Conservation (phyloP, 805 yeast genomes). For the Yarrowia sp. region DNA sequence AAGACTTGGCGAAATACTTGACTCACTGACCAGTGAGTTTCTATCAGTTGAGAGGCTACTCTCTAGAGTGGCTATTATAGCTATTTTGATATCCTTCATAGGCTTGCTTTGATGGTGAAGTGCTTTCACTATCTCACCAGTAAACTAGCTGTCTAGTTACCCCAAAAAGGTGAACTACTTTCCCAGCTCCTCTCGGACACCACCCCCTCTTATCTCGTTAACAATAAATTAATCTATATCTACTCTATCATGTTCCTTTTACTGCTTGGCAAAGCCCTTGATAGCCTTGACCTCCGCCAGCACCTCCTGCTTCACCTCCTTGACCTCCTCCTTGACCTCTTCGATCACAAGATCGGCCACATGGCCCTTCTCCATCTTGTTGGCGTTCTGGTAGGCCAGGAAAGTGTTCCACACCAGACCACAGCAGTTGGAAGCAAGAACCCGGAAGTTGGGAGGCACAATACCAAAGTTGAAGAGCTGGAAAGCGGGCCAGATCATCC, state of each 20-base stretch:
- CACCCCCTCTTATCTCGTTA: no score
- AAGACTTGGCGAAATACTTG: no score
- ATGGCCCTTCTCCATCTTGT: conserved; percentile 20
- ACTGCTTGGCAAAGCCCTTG: conserved; percentile 16
- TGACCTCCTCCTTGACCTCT: conserved; percentile 20
- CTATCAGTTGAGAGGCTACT: no score
- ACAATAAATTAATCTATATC: conserved; percentile 28
- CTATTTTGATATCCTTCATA: no score
- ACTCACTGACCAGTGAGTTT: no score
- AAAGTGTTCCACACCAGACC: conserved; percentile 87
- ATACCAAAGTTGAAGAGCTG: conserved; percentile 75
- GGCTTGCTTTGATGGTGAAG: no score
- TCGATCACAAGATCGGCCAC: conserved; percentile 1
- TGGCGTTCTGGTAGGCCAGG: conserved; percentile 54
- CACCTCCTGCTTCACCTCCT: conserved; percentile 29
- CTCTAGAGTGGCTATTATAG: no score
- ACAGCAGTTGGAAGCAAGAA: conserved; percentile 71
- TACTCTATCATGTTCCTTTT: background rate
- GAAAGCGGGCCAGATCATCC: conserved; percentile 88
- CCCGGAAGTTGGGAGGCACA: conserved; percentile 72
- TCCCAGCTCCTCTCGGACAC: no score
- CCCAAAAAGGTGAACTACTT: no score
- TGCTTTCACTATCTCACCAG: no score
- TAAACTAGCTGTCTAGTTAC: no score
- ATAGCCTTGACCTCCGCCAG: conserved; percentile 20